Evolutionary conservation across 2,329 filamentous ascomycete genomes (phyloP).

Genomic region (Xylariaceae sp.): DNA sequence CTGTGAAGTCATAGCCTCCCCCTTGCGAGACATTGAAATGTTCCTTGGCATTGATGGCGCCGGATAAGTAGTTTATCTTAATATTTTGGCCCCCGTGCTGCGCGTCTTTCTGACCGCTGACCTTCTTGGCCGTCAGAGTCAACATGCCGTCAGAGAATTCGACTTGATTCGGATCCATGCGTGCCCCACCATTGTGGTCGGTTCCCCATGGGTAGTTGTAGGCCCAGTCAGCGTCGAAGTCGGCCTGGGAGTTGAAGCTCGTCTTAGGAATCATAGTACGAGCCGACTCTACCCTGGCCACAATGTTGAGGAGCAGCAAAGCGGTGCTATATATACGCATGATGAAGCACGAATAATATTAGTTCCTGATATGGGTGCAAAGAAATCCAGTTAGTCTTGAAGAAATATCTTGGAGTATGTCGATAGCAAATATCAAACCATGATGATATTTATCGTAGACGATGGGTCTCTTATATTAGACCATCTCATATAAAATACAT

Average conservation of each 20-base stretch:
- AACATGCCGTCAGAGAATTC: constrained; percentile 44
- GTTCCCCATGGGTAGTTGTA: constrained; percentile 62
- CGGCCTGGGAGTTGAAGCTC: constrained; percentile 42
- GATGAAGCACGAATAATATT: neutral
- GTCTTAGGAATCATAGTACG: constrained; percentile 43
- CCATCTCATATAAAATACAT: neutral
- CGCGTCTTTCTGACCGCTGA: constrained; percentile 44
- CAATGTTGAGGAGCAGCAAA: constrained; percentile 23
- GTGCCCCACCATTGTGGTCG: constrained; percentile 60
- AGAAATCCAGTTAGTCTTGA: neutral
- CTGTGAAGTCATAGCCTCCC: constrained; percentile 46
- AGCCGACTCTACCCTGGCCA: constrained; percentile 31
- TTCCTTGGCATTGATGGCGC: constrained; percentile 45
- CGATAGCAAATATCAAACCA: no score
- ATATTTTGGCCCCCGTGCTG: constrained; percentile 43
- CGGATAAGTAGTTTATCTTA: constrained; percentile 56
- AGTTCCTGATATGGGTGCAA: neutral
- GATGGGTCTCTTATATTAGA: no score
- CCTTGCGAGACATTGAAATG: constrained; percentile 43
- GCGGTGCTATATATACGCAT: constrained; percentile 11
- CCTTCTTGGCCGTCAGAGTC: constrained; percentile 51
- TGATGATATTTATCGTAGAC: no score
- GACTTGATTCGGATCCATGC: constrained; percentile 54
- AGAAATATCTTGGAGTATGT: no score
- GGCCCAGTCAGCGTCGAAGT: constrained; percentile 49